Base-by-base conservation (phyloP, 495 filamentous ascomycete species). In the Penicillium angulare region DNA sequence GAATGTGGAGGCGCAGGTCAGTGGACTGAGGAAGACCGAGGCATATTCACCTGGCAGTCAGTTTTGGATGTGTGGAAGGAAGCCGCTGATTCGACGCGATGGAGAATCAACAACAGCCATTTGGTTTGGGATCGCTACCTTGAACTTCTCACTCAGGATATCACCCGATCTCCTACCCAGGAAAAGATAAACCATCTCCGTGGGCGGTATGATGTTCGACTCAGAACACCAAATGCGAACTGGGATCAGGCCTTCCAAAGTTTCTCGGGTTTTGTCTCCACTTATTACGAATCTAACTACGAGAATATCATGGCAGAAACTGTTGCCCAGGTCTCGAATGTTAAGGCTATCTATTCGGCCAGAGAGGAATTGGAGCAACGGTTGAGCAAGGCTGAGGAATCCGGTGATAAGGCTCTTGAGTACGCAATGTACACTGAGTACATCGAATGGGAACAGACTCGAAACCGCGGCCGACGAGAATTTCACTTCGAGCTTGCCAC, bases 171-270 rank as follows among this genome's bases (percentile, higher is more conserved):
- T 2, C 74, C 79, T 10, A 77, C 77, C 3, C 71, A 74, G 39
- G 77, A 84, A 13, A 82, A 81, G 47, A 71, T 91, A 26, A 77
- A 78, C 39, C 76, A 82, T 23, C 79, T 96, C 48, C 79, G 80
- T 15, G 77, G 77, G 13, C 74, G 91, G 8, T 97, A 89, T 65
- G 75, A 83, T 36, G 75, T 83, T 53, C 83, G 93, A 18, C 79
- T 98, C 5, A 78, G 80, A 50, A 83, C 82, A 7, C 91, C 92
- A 31, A 93, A 98, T 60, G 78, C 84, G 5, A 84, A 83, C 1
- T 97, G 92, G 88, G 86, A 90, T 26, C 74, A 86, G 50, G 97
- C 92, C 5, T 90, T 88, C 53, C 85, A 90, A 61, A 79, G 75
- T 50, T 95, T 91, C 61, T 95, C 89, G 5, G 79, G 74, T 26